Percentiles rank a stretch among this genome's conserved stretches.
phyloP scores from a whole-genome alignment of 768 basidiomycete genomes.

The Rhodocollybia butyracea region DNA sequence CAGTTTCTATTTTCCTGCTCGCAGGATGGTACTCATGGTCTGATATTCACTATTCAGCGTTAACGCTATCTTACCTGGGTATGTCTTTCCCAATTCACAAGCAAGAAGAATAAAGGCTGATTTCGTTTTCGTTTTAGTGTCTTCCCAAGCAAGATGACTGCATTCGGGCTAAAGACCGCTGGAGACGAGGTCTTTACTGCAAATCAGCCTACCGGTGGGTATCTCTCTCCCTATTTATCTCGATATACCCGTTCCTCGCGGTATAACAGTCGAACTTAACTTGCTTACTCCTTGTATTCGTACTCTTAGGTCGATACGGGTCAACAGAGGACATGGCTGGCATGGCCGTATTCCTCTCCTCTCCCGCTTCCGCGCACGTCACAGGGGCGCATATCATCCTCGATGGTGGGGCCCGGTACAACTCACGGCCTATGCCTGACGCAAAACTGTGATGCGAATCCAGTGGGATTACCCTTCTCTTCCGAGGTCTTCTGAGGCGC shows the following conservation, averaged over 20 bases:
- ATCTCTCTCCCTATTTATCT: too few species aligned
- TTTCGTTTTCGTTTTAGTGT: constrained; percentile 33
- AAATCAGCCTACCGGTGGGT: constrained; percentile 62
- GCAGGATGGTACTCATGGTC: too few species aligned
- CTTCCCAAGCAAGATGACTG: constrained; percentile 86
- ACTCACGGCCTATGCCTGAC: neutral
- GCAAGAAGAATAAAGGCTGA: too few species aligned
- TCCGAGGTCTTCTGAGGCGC: too few species aligned
- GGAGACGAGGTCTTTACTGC: constrained; percentile 52
- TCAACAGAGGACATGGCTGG: constrained; percentile 68
- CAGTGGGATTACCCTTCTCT: neutral
- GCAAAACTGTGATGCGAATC: neutral
- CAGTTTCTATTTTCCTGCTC: too few species aligned
- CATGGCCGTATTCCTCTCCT: constrained; percentile 63
- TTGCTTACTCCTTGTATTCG: constrained; percentile 3
- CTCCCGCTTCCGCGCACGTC: constrained; percentile 69
- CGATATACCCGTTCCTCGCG: neutral
- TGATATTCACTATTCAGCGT: constrained; percentile 42
- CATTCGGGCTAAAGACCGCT: constrained; percentile 55
- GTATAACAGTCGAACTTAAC: neutral
- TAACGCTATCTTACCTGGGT: constrained; percentile 85
- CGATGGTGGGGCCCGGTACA: constrained; percentile 59
- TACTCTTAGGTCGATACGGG: constrained; percentile 58
- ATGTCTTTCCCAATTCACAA: constrained; percentile 10
- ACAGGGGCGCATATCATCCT: constrained; percentile 71